phyloP scores from a whole-genome alignment of 2,329 filamentous ascomycete genomes.

The Cercospora sp. region DNA sequence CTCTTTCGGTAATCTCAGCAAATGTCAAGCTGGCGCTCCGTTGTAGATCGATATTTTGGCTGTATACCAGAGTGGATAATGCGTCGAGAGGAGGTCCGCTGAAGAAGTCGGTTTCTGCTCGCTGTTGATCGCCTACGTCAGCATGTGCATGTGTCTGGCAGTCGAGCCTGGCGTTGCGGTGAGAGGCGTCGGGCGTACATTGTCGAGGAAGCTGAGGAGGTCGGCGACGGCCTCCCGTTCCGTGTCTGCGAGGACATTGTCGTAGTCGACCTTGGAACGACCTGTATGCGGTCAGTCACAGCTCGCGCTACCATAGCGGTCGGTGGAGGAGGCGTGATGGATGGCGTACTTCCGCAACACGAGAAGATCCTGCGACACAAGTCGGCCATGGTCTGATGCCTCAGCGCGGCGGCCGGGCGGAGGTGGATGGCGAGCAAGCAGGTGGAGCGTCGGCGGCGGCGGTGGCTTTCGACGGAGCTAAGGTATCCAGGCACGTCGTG shows the following conservation, averaged over 20 bases:
- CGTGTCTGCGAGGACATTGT: conserved; percentile 72
- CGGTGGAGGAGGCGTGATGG: not conserved
- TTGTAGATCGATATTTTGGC: conserved; percentile 97
- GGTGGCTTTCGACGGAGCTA: not conserved
- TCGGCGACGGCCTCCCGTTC: conserved; percentile 97
- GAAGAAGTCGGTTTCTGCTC: conserved; percentile 97
- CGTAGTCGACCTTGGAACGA: conserved; percentile 50
- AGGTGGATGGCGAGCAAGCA: conserved; percentile 2
- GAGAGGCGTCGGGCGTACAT: conserved; percentile 59
- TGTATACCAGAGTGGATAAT: conserved; percentile 93
- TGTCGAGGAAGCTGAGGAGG: conserved; percentile 91
- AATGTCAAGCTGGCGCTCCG: conserved; percentile 97
- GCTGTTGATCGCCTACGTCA: conserved; percentile 54
- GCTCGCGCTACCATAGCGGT: not conserved
- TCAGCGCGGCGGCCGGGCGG: conserved; percentile 20
- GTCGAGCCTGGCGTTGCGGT: not conserved
- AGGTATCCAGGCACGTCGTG: conserved; percentile 2
- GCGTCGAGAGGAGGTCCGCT: conserved; percentile 90
- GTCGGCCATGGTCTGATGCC: conserved; percentile 33
- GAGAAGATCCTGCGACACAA: conserved; percentile 37
- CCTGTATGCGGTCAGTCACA: conserved; percentile 32
- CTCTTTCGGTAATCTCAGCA: conserved; percentile 97
- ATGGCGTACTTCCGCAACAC: conserved; percentile 37
- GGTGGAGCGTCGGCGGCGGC: not conserved
- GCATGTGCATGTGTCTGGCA: conserved; percentile 16